Conservation (phyloP, 306 rosid species). For the Myrica gale region DNA sequence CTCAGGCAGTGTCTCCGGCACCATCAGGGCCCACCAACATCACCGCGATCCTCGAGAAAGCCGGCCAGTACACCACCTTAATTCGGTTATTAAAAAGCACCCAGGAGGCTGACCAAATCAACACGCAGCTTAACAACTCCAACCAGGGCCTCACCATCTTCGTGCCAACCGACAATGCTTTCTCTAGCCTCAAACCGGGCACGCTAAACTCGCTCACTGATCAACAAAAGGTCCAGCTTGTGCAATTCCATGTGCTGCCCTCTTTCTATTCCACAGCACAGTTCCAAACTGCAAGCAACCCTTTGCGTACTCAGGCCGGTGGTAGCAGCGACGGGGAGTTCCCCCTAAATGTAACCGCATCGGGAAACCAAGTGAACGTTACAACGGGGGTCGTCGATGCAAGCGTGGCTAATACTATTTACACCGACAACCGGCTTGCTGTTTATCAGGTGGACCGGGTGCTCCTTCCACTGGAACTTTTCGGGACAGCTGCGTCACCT, state of each 20-base stretch:
- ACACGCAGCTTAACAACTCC: constrained; percentile 72
- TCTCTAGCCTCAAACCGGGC: constrained; percentile 62
- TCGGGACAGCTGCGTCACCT: constrained; percentile 43
- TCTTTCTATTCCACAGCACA: constrained; percentile 54
- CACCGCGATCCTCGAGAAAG: constrained; percentile 69
- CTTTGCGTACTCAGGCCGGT: constrained; percentile 87
- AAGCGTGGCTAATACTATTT: constrained; percentile 61
- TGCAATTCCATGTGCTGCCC: constrained; percentile 79
- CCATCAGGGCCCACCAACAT: constrained; percentile 71
- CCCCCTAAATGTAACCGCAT: constrained; percentile 80
- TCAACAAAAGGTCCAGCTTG: constrained; percentile 64
- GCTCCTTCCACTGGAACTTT: constrained; percentile 70
- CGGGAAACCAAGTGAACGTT: constrained; percentile 78
- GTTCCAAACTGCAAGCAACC: constrained; percentile 81
- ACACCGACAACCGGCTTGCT: constrained; percentile 59
- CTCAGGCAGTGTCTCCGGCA: constrained; percentile 44
- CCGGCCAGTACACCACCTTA: constrained; percentile 84
- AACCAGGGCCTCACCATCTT: constrained; percentile 83
- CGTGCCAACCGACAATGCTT: constrained; percentile 90
- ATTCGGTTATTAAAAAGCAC: constrained; percentile 63
- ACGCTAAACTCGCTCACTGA: constrained; percentile 61
- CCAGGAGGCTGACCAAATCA: constrained; percentile 60
- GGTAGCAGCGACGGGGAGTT: constrained; percentile 61
- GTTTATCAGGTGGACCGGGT: constrained; percentile 84
- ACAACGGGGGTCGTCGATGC: constrained; percentile 79